Percentiles rank a stretch among this genome's conserved stretches.
Evolutionary conservation across 2,329 filamentous ascomycete species (phyloP).

Genomic region (Ophiosphaerella narmari): DNA sequence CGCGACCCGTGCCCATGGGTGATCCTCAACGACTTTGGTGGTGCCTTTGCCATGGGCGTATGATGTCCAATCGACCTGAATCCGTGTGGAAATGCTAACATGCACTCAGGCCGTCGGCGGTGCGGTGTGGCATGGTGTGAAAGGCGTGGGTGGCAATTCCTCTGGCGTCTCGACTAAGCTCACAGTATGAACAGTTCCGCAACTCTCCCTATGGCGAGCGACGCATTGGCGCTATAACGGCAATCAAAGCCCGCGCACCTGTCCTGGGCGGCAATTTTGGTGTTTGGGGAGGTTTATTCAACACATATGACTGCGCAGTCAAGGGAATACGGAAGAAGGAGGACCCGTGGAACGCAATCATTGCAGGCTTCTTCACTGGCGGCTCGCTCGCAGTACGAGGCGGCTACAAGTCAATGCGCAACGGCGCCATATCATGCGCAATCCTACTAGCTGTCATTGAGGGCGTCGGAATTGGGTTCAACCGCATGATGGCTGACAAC

Average conservation of each 20-base stretch:
- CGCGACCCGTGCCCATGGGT: constrained; percentile 98
- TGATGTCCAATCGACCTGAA: constrained; percentile 43
- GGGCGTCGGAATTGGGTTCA: constrained; percentile 94
- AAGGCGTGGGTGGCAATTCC: constrained; percentile 68
- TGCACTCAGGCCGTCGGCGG: constrained; percentile 48
- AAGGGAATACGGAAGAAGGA: constrained; percentile 94
- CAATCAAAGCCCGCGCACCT: constrained; percentile 95
- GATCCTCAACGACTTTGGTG: constrained; percentile 94
- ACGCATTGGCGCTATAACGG: constrained; percentile 90
- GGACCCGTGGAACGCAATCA: constrained; percentile 97
- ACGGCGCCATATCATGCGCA: constrained; percentile 94
- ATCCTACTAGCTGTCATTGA: constrained; percentile 95
- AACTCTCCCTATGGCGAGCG: constrained; percentile 77
- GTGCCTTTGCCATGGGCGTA: constrained; percentile 96
- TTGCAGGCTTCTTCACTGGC: constrained; percentile 89
- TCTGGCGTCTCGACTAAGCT: constrained; percentile 4
- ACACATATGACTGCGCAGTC: constrained; percentile 93
- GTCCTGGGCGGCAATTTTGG: constrained; percentile 98
- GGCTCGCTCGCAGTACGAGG: constrained; percentile 90
- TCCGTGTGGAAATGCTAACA: constrained; percentile 12
- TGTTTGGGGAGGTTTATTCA: constrained; percentile 96
- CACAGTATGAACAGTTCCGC: constrained; percentile 32
- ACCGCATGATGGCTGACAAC: constrained; percentile 89
- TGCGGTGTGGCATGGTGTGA: constrained; percentile 90
- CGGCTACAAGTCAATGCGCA: constrained; percentile 87